Percentiles rank a stretch among this genome's conserved stretches.
Evolutionary conservation across 495 filamentous ascomycete genomes (phyloP).

Genomic region (Cercophora newfieldiana): DNA sequence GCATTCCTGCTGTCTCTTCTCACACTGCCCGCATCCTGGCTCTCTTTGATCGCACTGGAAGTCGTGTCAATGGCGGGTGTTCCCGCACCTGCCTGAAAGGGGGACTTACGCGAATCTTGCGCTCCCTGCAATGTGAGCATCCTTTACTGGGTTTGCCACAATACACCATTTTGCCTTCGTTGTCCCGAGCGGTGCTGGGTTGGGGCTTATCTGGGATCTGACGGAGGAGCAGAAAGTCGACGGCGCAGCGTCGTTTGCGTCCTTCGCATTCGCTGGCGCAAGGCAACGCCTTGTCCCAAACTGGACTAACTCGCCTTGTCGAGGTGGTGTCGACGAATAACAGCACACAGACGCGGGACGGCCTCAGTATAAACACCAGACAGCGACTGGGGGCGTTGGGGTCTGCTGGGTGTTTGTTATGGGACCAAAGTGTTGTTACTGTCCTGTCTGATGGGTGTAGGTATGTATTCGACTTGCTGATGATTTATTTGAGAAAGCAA

Average conservation of each 20-base stretch:
- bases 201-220: not conserved
- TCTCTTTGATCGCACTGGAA: slow-evolving; percentile 64
- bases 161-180: slow-evolving; percentile 60
- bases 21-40: slow-evolving; percentile 67
- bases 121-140: slow-evolving; percentile 63
- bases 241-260: not conserved
- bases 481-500: not conserved
- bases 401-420: no score
- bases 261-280: not conserved
- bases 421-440: not conserved
- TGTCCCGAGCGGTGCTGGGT: slow-evolving; percentile 1
- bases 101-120: slow-evolving; percentile 33
- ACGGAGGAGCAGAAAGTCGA: not conserved
- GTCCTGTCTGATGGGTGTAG: not conserved
- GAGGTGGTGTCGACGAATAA: not conserved
- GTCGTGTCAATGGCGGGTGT: slow-evolving; percentile 17
- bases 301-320: not conserved
- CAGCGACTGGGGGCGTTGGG: no score
- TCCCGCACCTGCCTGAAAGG: slow-evolving; percentile 13
- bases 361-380: not conserved
- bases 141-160: slow-evolving; percentile 70
- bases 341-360: not conserved
- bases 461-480: not conserved
- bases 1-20: slow-evolving; percentile 60
- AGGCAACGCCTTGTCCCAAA: not conserved